phyloP scores from a whole-genome alignment of 768 basidiomycete species.

The Crassisporium funariophilum region DNA sequence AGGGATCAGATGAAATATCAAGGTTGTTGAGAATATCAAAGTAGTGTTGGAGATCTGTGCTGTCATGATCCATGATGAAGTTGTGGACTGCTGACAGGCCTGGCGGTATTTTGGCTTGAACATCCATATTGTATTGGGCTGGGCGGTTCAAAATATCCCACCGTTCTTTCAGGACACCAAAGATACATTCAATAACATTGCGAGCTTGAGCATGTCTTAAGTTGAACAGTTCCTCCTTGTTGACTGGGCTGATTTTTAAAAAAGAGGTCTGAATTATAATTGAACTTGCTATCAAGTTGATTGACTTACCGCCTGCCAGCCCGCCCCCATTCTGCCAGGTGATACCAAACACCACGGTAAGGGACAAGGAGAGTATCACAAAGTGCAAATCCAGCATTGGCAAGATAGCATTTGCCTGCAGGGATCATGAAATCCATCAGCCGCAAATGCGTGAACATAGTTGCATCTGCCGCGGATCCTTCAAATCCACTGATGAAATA shows the following conservation, averaged over 20 bases:
- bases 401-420: too few relatives aligned
- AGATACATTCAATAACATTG: constrained; percentile 39
- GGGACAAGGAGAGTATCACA: constrained; percentile 31
- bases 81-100: constrained; percentile 25
- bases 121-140: constrained; percentile 16
- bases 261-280: too few relatives aligned
- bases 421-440: too few relatives aligned
- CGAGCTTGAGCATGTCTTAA: constrained; percentile 41
- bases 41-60: constrained; percentile 10
- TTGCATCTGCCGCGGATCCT: too few relatives aligned
- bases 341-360: constrained; percentile 32
- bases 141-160: constrained; percentile 18
- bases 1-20: background rate
- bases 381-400: constrained; percentile 26
- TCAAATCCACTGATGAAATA: too few relatives aligned
- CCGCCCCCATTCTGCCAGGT: constrained; percentile 35
- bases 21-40: constrained; percentile 1
- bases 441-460: too few relatives aligned
- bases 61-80: constrained; percentile 21
- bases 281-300: too few relatives aligned
- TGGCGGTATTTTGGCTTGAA: constrained; percentile 23
- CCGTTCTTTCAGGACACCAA: constrained; percentile 37
- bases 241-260: constrained; percentile 35
- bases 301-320: constrained; percentile 13
- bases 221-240: constrained; percentile 43